phyloP scores from a whole-genome alignment of 345 rosid species.

The Bruguiera gymnorhiza region DNA sequence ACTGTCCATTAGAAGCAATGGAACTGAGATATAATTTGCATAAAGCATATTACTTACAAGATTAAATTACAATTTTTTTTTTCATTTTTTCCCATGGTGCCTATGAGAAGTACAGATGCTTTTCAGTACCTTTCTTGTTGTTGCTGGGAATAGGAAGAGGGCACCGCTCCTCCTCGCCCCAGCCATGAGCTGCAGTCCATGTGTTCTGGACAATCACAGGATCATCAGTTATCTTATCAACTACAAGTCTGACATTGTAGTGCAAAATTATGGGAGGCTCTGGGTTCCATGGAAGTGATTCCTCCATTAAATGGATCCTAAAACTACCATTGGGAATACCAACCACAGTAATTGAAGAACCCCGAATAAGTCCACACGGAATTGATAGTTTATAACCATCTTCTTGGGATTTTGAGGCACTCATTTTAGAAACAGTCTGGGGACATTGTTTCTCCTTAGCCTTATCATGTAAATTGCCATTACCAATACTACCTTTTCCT shows the following conservation, averaged over 20 bases:
- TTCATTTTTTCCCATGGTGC: background rate
- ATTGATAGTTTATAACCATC: background rate
- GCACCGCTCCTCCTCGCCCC: conserved; percentile 5
- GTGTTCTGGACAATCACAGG: background rate
- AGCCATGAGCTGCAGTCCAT: background rate
- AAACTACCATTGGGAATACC: conserved; percentile 2
- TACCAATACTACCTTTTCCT: background rate
- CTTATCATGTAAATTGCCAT: background rate
- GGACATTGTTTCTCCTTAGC: background rate
- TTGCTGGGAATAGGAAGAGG: background rate
- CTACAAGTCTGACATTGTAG: conserved; percentile 1
- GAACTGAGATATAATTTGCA: too few species aligned
- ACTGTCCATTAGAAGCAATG: background rate
- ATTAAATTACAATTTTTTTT: too few species aligned
- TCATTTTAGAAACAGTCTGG: background rate
- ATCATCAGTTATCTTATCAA: background rate
- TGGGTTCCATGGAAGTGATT: background rate
- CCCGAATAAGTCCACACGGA: conserved; percentile 2
- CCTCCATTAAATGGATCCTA: background rate
- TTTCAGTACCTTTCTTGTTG: background rate
- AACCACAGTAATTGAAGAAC: background rate
- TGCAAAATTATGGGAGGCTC: background rate
- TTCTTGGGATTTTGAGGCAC: background rate
- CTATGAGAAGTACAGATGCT: background rate
- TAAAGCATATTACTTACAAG: too few species aligned